These are phyloP conservation scores for Dendrostoma leiphaemia DNA, from an alignment of 2,329 filamentous ascomycete genomes.

Conservation along the genomic window DNA sequence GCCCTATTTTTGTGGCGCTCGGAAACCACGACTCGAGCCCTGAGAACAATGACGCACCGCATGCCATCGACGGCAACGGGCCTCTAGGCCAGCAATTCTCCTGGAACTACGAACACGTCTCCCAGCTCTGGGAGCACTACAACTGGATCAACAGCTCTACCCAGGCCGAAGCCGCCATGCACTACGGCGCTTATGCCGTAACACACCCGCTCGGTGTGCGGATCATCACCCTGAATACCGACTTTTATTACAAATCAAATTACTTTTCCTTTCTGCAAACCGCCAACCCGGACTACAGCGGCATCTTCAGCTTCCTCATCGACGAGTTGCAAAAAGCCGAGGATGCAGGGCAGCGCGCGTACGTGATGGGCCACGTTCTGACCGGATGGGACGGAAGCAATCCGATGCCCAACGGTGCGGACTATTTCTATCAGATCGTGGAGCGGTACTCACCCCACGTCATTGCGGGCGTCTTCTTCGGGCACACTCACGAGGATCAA, in stretches of 20 bases:
- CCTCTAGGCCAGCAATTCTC: conserved; percentile 52
- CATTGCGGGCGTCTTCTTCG: conserved; percentile 40
- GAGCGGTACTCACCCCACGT: conserved; percentile 42
- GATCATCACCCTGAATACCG: conserved; percentile 46
- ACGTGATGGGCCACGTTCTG: conserved; percentile 46
- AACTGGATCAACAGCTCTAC: conserved; percentile 49
- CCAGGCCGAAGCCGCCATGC: conserved; percentile 44
- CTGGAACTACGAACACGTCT: conserved; percentile 57
- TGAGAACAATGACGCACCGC: conserved; percentile 49
- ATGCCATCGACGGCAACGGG: conserved; percentile 45
- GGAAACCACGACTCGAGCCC: conserved; percentile 59
- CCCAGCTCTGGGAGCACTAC: conserved; percentile 54
- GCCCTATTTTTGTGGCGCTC: conserved; percentile 53
- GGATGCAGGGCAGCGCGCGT: conserved; percentile 36
- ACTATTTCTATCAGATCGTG: conserved; percentile 39
- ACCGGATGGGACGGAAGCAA: conserved; percentile 55
- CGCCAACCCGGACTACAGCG: conserved; percentile 38
- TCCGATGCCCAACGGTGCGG: conserved; percentile 43
- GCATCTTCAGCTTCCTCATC: conserved; percentile 42
- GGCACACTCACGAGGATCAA: conserved; percentile 42
- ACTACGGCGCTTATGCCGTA: conserved; percentile 56
- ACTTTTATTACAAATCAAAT: conserved; percentile 45
- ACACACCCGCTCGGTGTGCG: conserved; percentile 49
- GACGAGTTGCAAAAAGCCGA: conserved; percentile 41
- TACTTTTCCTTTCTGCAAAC: conserved; percentile 38